These are phyloP conservation scores for Penicillium verrucosum DNA, from an alignment of 2,329 filamentous ascomycete species.

Conservation along the genomic window DNA sequence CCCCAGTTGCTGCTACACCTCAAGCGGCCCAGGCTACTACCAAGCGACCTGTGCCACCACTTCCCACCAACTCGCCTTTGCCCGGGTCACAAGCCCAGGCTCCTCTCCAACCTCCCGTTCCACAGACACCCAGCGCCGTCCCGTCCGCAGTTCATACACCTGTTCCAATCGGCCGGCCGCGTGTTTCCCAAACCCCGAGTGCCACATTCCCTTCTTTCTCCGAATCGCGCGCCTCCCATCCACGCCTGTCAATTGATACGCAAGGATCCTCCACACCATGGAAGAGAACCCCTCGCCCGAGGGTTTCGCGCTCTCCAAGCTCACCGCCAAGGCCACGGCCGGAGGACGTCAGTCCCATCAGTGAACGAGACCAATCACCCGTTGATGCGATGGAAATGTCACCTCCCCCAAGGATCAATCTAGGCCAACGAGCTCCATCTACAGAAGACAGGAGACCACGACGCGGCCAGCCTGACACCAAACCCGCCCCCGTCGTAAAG, in stretches of 20 bases:
- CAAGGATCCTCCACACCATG: slow-evolving; percentile 44
- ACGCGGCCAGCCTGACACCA: slow-evolving; percentile 21
- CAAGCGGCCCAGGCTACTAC: slow-evolving; percentile 14
- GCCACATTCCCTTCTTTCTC: slow-evolving; percentile 25
- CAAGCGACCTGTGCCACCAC: slow-evolving; percentile 20
- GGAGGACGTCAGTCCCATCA: slow-evolving; percentile 47
- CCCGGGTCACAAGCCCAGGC: slow-evolving; percentile 14
- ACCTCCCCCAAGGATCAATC: slow-evolving; percentile 23
- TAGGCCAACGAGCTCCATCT: slow-evolving; percentile 18
- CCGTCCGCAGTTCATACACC: slow-evolving; percentile 22
- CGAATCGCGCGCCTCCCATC: slow-evolving; percentile 27
- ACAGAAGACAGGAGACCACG: slow-evolving; percentile 22
- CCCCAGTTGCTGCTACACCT: slow-evolving; percentile 21
- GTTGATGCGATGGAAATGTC: slow-evolving; percentile 28
- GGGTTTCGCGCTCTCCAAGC: slow-evolving; percentile 35
- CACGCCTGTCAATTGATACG: slow-evolving; percentile 38
- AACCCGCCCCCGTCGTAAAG: slow-evolving; percentile 22
- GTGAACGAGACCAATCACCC: slow-evolving; percentile 41
- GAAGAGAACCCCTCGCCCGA: slow-evolving; percentile 39
- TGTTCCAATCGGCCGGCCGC: slow-evolving; percentile 21
- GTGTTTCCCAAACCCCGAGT: slow-evolving; percentile 30
- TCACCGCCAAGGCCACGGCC: slow-evolving; percentile 42
- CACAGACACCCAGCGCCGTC: slow-evolving; percentile 28
- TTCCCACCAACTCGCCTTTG: slow-evolving; percentile 19
- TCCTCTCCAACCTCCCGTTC: slow-evolving; percentile 20